Conservation (phyloP, 1,284 basidiomycete genomes). For the Schizophyllum amplum region DNA sequence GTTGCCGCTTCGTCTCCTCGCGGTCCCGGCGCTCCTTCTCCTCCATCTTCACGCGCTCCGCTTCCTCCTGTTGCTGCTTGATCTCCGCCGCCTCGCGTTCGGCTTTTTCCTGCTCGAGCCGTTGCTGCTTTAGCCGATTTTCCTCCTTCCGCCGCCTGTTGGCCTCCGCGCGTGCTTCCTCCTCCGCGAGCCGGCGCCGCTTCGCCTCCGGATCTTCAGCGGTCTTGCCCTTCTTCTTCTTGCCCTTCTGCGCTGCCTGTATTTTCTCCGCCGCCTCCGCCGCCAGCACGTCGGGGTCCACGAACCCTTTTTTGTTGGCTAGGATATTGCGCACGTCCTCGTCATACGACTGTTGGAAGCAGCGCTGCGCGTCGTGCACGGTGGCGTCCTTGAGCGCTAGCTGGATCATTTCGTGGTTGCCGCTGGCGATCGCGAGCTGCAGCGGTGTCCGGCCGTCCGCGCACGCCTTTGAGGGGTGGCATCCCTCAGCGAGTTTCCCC, state of each 20-base stretch:
- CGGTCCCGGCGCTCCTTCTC: constrained; percentile 5
- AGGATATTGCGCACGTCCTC: constrained; percentile 20
- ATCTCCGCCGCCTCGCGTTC: constrained; percentile 8
- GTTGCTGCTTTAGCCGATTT: constrained; percentile 2
- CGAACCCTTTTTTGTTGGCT: constrained; percentile 27
- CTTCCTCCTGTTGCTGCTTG: constrained; percentile 7
- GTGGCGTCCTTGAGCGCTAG: constrained; percentile 29
- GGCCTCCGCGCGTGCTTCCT: constrained; percentile 12
- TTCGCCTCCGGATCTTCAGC: constrained; percentile 9
- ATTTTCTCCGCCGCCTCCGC: constrained; percentile 18
- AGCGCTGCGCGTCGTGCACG: constrained; percentile 27
- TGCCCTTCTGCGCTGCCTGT: constrained; percentile 2
- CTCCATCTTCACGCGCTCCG: constrained; percentile 12
- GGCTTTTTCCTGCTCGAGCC: constrained; percentile 9
- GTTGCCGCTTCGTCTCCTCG: neutral
- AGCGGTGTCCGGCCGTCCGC: constrained; percentile 27
- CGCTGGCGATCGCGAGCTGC: constrained; percentile 26
- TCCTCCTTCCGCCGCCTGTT: constrained; percentile 1
- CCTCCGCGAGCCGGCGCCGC: constrained; percentile 19
- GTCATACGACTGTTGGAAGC: constrained; percentile 18
- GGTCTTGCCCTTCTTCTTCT: constrained; percentile 16
- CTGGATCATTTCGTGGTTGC: constrained; percentile 20
- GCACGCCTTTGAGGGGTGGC: constrained; percentile 27
- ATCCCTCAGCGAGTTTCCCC: constrained; percentile 21
- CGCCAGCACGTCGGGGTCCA: constrained; percentile 14